phyloP scores from a whole-genome alignment of 1,139 yeast species.

The Diutina siamensis region DNA sequence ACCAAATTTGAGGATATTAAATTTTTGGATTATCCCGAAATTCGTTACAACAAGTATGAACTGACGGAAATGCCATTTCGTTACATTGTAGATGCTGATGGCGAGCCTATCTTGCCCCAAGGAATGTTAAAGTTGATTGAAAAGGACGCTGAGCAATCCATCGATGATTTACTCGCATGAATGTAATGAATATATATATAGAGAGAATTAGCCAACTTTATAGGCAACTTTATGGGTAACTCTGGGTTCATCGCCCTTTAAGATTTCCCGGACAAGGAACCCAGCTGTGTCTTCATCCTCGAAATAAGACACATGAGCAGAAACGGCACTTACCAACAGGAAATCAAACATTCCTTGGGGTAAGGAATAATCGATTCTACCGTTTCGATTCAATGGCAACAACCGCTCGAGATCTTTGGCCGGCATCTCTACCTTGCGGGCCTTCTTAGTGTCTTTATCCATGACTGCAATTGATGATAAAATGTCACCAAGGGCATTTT shows the following conservation, averaged over 20 bases:
- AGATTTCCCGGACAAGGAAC: slow-evolving; percentile 51
- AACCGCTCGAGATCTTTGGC: neutral
- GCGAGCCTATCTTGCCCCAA: slow-evolving; percentile 73
- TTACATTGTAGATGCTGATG: slow-evolving; percentile 54
- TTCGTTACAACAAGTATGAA: slow-evolving; percentile 76
- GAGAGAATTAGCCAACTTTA: neutral
- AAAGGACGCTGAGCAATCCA: slow-evolving; percentile 68
- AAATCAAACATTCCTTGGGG: slow-evolving; percentile 77
- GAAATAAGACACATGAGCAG: slow-evolving; percentile 81
- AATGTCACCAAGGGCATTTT: slow-evolving; percentile 3
- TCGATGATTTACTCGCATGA: slow-evolving; percentile 42
- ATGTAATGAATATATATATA: neutral
- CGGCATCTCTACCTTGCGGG: neutral
- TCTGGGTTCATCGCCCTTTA: slow-evolving; percentile 10
- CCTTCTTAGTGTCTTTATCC: neutral
- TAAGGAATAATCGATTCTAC: slow-evolving; percentile 65
- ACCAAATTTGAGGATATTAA: slow-evolving; percentile 55
- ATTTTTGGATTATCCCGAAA: slow-evolving; percentile 89
- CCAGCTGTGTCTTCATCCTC: slow-evolving; percentile 81
- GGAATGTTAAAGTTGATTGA: slow-evolving; percentile 87
- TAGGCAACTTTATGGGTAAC: neutral
- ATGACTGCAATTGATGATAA: neutral
- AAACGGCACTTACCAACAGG: slow-evolving; percentile 66
- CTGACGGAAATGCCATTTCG: slow-evolving; percentile 98
- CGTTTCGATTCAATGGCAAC: neutral